A percentile compares a stretch with the other conserved stretches of the same genome.
Conservation (phyloP, 331 rosid species). For the Pyrus hybrid region DNA sequence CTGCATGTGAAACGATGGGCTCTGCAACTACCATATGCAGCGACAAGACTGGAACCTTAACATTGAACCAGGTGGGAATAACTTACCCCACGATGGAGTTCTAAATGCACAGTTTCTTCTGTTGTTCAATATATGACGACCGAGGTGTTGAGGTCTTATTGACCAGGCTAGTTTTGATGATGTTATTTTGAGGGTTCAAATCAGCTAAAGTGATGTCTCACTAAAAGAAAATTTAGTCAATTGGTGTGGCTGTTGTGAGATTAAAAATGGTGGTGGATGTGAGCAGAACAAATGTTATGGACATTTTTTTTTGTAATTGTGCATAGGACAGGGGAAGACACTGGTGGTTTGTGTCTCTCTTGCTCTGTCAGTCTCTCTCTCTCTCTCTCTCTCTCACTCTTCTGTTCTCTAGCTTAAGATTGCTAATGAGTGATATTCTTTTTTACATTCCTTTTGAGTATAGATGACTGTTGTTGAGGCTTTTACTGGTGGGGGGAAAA, state of each 20-base stretch:
- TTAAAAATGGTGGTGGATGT: neutral
- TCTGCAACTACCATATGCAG: slow-evolving; percentile 99
- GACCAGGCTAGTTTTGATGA: neutral
- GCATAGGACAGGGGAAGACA: too few species aligned
- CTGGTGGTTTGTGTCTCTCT: too few species aligned
- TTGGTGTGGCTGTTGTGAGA: neutral
- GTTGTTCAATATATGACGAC: neutral
- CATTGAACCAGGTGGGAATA: slow-evolving; percentile 61
- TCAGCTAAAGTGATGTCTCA: neutral
- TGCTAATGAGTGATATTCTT: neutral
- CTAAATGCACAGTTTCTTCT: neutral
- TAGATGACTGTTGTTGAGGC: slow-evolving; percentile 93
- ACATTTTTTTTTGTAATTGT: neutral
- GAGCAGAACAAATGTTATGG: neutral
- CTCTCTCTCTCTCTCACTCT: neutral
- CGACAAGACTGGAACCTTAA: slow-evolving; percentile 97
- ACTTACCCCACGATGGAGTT: too few species aligned
- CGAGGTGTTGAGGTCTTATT: neutral
- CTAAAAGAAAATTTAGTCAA: neutral
- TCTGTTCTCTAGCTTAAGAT: neutral
- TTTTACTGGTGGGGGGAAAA: slow-evolving; percentile 57
- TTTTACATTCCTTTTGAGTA: neutral
- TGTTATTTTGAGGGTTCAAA: neutral
- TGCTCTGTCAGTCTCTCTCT: too few species aligned
- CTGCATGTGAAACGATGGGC: slow-evolving; percentile 99